Evolutionary conservation across 495 filamentous ascomycete species (phyloP), one percentile per base, ranked within the genome.

Genomic region (Aspergillus kassunensis): DNA sequence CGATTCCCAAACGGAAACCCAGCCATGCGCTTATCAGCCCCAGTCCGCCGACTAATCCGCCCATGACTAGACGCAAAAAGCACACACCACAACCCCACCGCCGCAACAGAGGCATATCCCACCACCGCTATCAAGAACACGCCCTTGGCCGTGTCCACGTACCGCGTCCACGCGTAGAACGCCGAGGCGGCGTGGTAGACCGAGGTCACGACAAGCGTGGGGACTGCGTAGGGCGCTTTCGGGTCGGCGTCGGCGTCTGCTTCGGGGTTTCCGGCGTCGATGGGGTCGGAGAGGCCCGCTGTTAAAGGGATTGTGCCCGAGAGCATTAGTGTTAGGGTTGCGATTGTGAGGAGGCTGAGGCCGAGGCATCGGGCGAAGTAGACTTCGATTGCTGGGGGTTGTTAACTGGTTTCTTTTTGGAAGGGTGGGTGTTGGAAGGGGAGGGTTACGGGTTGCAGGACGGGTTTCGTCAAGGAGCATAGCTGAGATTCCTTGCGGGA

Each of bases 241-340:
- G 82, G 73, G 64, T 83, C 72, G 15, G 61, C 24, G 9, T 27
- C 24, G 4, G 53, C 18, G 30, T 34, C 44, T 15, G 29, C 34
- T 11, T 35, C 30, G 4, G 44, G 30, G 44, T 75, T 69, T 12
- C 80, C 73, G 4, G 68, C 68, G 1, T 74, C 65, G 3, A 70
- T 63, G 4, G 70, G 64, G 52, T 77, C 72, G 1, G 65, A 54
- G 4, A 74, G 51, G 0, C 69, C 56, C 13, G 81, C 75, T 2
- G 77, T 80, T 15, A 95, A 67, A 0, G 90, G 90, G n/a, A 95
- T 76, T 5, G 80, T 79, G 47, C 90, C 90, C 0, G 87, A 86
- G 2, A 92, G 70, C 48, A 91, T 77, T 29, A 90, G 67, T 6
- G 77, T 78, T 29, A 92, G 65, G 10, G 81, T 55, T 31, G 82